A percentile compares a stretch with the other conserved stretches of the same genome.
phyloP scores from a whole-genome alignment of 163 green algal genomes.

The Chloromonas sp. region DNA sequence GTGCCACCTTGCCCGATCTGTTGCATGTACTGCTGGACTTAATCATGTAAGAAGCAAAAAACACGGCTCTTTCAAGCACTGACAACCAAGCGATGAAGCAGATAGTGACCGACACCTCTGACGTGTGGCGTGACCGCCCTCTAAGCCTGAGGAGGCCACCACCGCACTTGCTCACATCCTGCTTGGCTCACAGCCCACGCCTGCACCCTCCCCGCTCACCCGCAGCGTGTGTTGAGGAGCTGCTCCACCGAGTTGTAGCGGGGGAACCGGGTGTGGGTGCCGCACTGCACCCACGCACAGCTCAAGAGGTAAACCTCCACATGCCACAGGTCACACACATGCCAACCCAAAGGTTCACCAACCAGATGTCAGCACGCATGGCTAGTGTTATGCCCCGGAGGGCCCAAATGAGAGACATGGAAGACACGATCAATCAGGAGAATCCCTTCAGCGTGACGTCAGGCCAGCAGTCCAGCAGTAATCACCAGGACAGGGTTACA shows the following conservation, averaged over 20 bases:
- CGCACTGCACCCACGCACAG: not conserved
- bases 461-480: too few relatives aligned
- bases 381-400: not conserved
- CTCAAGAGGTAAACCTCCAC: too few relatives aligned
- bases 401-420: not conserved
- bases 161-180: not conserved
- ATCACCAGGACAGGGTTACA: not conserved
- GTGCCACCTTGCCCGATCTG: not conserved
- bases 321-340: not conserved
- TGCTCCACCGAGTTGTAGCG: constrained; percentile 26
- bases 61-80: too few relatives aligned
- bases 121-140: not conserved
- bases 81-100: too few relatives aligned
- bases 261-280: constrained; percentile 13
- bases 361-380: not conserved
- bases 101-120: too few relatives aligned
- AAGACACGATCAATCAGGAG: too few relatives aligned
- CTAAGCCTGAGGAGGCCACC: not conserved
- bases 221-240: constrained; percentile 22
- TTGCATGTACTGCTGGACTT: not conserved
- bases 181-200: not conserved
- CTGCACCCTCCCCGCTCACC: not conserved
- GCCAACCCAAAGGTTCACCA: not conserved
- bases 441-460: too few relatives aligned
- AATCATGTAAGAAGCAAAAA: too few relatives aligned